Conservation (phyloP, 768 basidiomycete genomes). For the Rhodotorula babjevae region DNA sequence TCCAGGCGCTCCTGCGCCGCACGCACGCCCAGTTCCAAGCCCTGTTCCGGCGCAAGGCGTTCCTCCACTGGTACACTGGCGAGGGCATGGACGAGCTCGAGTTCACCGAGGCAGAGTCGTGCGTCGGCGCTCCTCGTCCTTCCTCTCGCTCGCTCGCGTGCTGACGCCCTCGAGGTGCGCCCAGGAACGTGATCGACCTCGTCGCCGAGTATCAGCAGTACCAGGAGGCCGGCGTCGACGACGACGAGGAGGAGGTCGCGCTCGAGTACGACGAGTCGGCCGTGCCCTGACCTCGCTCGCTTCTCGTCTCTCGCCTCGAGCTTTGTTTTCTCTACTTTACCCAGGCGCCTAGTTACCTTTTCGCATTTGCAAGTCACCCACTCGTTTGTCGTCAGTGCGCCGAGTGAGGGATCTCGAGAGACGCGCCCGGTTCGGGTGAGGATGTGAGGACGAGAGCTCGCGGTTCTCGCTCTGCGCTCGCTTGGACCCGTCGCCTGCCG, state of each 20-base stretch:
- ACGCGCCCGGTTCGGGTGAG: no score
- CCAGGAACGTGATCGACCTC: constrained; percentile 81
- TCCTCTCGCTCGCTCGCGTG: no score
- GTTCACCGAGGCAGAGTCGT: constrained; percentile 94
- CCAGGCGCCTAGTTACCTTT: no score
- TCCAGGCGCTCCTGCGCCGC: constrained; percentile 80
- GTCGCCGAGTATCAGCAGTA: constrained; percentile 91
- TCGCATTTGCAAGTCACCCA: no score
- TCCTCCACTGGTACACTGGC: constrained; percentile 83
- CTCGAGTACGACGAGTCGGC: background rate
- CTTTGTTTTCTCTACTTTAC: no score
- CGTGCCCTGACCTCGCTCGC: no score
- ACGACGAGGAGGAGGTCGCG: constrained; percentile 12
- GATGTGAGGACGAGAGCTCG: background rate
- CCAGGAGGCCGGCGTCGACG: constrained; percentile 27
- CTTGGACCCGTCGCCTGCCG: background rate
- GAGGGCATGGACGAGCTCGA: constrained; percentile 98
- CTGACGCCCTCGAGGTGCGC: no score
- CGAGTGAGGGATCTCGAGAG: no score
- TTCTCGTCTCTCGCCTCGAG: no score
- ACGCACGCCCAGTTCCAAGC: constrained; percentile 63
- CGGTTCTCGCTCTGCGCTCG: background rate
- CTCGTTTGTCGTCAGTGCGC: no score
- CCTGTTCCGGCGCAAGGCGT: constrained; percentile 84
- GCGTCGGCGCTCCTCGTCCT: no score